phyloP scores from a whole-genome alignment of 139 green algal species.

The Chlamydomonas sphaeroides region DNA sequence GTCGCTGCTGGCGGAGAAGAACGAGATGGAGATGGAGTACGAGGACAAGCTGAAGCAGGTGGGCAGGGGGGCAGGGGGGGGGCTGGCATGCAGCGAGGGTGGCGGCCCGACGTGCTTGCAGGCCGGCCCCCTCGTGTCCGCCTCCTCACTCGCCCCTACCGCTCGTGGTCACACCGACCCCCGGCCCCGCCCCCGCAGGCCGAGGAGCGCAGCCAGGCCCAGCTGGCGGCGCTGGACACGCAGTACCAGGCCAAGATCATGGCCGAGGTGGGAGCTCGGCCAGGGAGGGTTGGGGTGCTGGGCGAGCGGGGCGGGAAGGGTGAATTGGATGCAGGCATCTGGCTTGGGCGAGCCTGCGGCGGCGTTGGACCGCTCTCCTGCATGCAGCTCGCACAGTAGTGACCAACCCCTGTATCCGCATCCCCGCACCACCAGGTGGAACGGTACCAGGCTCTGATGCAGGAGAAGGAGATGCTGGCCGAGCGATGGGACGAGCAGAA shows the following conservation, averaged over 20 bases:
- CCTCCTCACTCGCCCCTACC: background rate
- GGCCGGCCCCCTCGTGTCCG: too few relatives aligned
- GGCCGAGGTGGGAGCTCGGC: too few relatives aligned
- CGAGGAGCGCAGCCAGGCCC: constrained; percentile 65
- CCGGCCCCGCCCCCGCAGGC: constrained; percentile 59
- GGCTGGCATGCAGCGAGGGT: too few relatives aligned
- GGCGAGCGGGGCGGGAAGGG: too few relatives aligned
- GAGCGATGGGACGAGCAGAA: constrained; percentile 89
- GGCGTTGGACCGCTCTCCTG: too few relatives aligned
- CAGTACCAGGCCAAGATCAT: constrained; percentile 90
- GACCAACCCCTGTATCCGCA: too few relatives aligned
- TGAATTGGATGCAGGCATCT: too few relatives aligned
- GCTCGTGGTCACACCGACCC: background rate
- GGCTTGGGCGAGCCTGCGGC: too few relatives aligned
- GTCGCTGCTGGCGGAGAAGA: constrained; percentile 82
- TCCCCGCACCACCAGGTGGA: too few relatives aligned
- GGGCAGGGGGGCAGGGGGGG: constrained; percentile 69
- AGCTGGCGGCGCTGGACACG: constrained; percentile 74
- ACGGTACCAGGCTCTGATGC: constrained; percentile 77
- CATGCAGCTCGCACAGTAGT: too few relatives aligned
- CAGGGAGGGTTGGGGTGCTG: too few relatives aligned
- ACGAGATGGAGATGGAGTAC: constrained; percentile 74
- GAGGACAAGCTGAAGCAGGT: constrained; percentile 80
- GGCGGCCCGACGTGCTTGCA: too few relatives aligned
- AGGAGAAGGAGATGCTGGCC: constrained; percentile 84